Evolutionary conservation across 352 stramenopile genomes (phyloP), one percentile per base, ranked within the genome.

Genomic region (Globisporangium yorkense): DNA sequence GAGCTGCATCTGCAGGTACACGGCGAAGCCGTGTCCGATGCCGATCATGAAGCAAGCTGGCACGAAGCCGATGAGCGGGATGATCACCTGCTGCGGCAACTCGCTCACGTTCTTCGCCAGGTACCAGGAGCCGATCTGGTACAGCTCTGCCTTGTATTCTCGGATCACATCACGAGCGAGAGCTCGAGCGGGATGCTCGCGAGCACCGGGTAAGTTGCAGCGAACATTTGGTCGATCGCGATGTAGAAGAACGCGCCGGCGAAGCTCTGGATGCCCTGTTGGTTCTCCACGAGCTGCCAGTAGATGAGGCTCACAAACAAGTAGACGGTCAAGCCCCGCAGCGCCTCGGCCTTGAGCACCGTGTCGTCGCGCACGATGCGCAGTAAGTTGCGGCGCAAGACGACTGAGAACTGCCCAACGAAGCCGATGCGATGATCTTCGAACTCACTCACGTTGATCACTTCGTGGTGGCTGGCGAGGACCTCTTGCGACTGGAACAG

Each of bases 101-200:
- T 85, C 75, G 35, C 70, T 82, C 29, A 77, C 5, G 50, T 81
- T 81, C 53, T 85, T 85, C 24, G 72, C 56, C 0, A 80, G 3
- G n/a, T 78, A 85, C 75, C 75, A 85, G 0, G 68, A 58, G 0
- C 65, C 56, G 5, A 80, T 45, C 33, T 69, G 37, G 43, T 80
- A 84, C 3, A 80, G 45, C 5, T 65, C 64, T 0, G 56, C 61
- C 13, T 51, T 51, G 65, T 87, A 79, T 43, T 84, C 74, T 5
- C 71, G 61, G n/a, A 65, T 51, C 20, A 83, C 63, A 65, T 51
- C 20, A 83, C 63, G 12, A 87, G 66, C 10, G 76, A 59, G 3
- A 84, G 43, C 49, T 84, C 74, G 20, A 74, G 51, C 1, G 76
- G 76, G 9, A 87, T 63, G 3, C 63, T 57, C 6, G 69, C 52